These are phyloP conservation scores for Cairneyella variabilis DNA, from an alignment of 495 filamentous ascomycete species.

Conservation along the genomic window DNA sequence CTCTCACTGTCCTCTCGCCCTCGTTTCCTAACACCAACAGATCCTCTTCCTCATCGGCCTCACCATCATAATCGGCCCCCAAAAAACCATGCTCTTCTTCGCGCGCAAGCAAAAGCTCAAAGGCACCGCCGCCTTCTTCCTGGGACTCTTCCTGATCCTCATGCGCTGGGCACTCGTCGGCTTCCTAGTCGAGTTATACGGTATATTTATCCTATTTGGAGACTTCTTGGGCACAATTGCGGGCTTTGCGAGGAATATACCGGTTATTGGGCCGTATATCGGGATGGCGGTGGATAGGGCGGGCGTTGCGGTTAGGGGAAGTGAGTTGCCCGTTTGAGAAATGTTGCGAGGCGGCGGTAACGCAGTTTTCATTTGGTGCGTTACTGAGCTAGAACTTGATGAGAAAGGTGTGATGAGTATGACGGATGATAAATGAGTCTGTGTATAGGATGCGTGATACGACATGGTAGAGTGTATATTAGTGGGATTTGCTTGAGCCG, in stretches of 20 bases:
- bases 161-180: conserved; percentile 84
- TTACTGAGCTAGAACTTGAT: not conserved
- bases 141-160: conserved; percentile 82
- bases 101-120: conserved; percentile 86
- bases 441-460: not conserved
- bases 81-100: conserved; percentile 91
- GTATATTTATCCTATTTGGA: conserved; percentile 88
- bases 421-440: not conserved
- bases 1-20: not conserved
- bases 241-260: conserved; percentile 78
- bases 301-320: conserved; percentile 63
- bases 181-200: conserved; percentile 87
- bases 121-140: conserved; percentile 83
- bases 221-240: conserved; percentile 94
- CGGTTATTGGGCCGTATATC: conserved; percentile 82
- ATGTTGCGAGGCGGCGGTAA: not conserved
- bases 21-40: conserved; percentile 34
- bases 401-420: not conserved
- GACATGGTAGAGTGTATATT: conserved; percentile 1
- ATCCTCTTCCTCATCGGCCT: conserved; percentile 97
- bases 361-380: not conserved
- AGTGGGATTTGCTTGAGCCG: conserved; percentile 25
- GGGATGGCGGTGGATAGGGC: conserved; percentile 60
- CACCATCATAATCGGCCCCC: conserved; percentile 88
- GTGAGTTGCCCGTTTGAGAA: conserved; percentile 66